Evolutionary conservation across 139 green algal genomes (phyloP).

Genomic region (Coccomyxa sp.): DNA sequence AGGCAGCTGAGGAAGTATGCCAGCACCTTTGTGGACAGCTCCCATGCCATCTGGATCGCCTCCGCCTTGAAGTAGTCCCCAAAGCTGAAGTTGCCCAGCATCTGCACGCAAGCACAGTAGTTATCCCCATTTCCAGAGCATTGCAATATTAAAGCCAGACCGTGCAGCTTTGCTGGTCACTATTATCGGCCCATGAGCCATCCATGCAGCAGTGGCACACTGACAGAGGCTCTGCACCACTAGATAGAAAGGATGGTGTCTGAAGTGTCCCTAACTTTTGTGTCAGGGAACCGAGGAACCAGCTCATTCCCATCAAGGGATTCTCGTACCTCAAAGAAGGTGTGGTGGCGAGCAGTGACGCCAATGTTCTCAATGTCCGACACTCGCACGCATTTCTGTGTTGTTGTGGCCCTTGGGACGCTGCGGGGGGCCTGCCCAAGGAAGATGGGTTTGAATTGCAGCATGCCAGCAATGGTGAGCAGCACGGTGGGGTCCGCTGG

Average conservation of each 20-base stretch:
- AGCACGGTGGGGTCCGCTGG: slow-evolving; percentile 90
- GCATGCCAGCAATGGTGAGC: slow-evolving; percentile 88
- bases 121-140: neutral
- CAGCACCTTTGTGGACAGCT: slow-evolving; percentile 79
- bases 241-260: too few relatives aligned
- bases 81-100: slow-evolving; percentile 91
- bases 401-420: slow-evolving; percentile 63
- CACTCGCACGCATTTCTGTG: slow-evolving; percentile 86
- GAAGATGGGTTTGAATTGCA: slow-evolving; percentile 97
- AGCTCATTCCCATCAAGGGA: neutral
- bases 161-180: neutral
- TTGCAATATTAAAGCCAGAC: neutral
- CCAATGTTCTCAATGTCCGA: slow-evolving; percentile 95
- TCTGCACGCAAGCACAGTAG: neutral
- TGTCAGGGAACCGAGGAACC: neutral
- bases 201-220: neutral
- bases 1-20: too few relatives aligned
- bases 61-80: slow-evolving; percentile 98
- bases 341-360: slow-evolving; percentile 90
- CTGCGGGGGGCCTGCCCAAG: slow-evolving; percentile 64
- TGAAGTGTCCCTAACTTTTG: too few relatives aligned
- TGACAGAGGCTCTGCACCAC: too few relatives aligned
- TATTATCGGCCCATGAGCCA: neutral
- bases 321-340: slow-evolving; percentile 82
- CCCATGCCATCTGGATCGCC: slow-evolving; percentile 82